phyloP scores from a whole-genome alignment of 805 yeast genomes.

The Spathaspora girioi region DNA sequence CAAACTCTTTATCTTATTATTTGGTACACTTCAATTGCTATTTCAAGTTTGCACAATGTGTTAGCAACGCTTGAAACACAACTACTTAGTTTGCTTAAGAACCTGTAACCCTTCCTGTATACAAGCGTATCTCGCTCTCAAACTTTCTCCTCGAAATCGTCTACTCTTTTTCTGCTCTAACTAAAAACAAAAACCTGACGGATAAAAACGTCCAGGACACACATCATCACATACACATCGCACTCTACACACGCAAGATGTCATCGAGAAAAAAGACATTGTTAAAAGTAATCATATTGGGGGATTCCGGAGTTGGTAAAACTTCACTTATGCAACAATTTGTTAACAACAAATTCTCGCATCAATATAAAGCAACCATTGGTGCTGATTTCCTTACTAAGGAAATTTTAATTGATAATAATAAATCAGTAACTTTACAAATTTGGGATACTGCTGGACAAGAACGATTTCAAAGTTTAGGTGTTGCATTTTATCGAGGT shows the following conservation, averaged over 20 bases:
- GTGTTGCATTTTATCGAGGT: slow-evolving; percentile 96
- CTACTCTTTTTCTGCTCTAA: too few relatives aligned
- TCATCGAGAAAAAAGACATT: slow-evolving; percentile 71
- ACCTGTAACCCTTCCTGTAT: too few relatives aligned
- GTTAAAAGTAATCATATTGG: slow-evolving; percentile 84
- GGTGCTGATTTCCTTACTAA: slow-evolving; percentile 97
- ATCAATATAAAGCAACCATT: slow-evolving; percentile 95
- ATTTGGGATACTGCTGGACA: slow-evolving; percentile 99
- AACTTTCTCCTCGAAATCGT: too few relatives aligned
- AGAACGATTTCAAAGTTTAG: slow-evolving; percentile 93
- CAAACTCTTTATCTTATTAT: too few relatives aligned
- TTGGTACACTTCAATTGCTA: too few relatives aligned
- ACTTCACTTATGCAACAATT: slow-evolving; percentile 96
- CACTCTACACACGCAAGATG: slow-evolving; percentile 23
- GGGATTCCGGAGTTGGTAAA: slow-evolving; percentile 97
- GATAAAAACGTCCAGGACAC: background rate
- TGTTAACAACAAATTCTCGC: slow-evolving; percentile 89
- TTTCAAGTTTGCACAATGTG: too few relatives aligned
- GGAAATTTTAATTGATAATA: slow-evolving; percentile 80
- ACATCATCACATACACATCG: background rate
- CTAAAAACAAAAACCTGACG: background rate
- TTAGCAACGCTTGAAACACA: too few relatives aligned
- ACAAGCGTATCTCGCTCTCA: too few relatives aligned
- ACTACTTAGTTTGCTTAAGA: too few relatives aligned
- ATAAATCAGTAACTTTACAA: slow-evolving; percentile 71